Evolutionary conservation across 305 asterid species (phyloP), one percentile per base, ranked within the genome.

Genomic region (Fraxinus nigra): DNA sequence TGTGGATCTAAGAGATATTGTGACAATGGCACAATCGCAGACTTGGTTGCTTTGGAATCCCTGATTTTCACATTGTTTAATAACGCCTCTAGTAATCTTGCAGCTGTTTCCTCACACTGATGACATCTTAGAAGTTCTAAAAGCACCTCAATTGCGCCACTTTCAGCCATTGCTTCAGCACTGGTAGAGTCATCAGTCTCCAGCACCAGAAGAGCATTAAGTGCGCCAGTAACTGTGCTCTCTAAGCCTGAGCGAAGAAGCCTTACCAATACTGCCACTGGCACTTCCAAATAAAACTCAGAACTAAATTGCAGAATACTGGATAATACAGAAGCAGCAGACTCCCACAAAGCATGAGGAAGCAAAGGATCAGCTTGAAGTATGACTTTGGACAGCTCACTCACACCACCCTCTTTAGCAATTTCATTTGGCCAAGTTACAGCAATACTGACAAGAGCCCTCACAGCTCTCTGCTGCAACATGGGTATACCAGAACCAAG

Each of bases 1-100:
- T 97, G 99, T 38, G 99, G 99, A 85, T 97, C 99, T 92, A 97
- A 88, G 75, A 97, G 98, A 88, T 97, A 97, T 85, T 97, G 99
- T 11, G 99, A 97, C 76, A 97, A 82, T 1, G 99, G 99, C 46
- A 94, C 56, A 87, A 97, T 94, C 7, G 98, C 99, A 54, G 97
- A 88, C 90, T 97, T 97, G 40, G 98, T 93, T 80, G 90, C 97
- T 85, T 95, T 93, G 14, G 97, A 88, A 18, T 93, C 98, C 84
- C 98, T 85, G 83, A 93, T 92, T 83, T 92, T 93, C 85, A 91
- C 97, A 43, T 93, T 92, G 90, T 93, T 93, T 79, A 92, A 81
- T 40, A 93, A 85, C 4, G 87, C 97, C 90, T 93, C 98, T 5
- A 93, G 93, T 20, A 93, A 87, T 78, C 98, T 87, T 20, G 98